Evolutionary conservation across 345 rosid species (phyloP), one percentile per base, ranked within the genome.

Genomic region (Syzygium aromaticum): DNA sequence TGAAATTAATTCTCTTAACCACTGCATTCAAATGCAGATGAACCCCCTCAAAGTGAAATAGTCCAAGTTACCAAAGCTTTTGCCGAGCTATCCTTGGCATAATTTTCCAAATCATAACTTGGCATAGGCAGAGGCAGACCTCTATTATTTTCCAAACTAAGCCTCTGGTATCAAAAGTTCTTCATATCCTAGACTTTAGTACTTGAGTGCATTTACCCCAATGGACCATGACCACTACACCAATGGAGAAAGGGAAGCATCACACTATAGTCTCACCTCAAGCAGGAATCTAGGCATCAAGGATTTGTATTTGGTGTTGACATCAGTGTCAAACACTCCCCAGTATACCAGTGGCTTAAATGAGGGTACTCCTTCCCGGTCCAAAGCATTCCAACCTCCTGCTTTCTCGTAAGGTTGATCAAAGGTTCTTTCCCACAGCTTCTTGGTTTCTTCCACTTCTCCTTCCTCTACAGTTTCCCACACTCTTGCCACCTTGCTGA

Each of bases 321-420:
- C 89, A 87, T 96, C 99, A 52, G 86, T 49, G 87, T 93, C 98
- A 0, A 95, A 94, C n/a, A 92, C 93, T 54, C 91, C 94, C 99
- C 98, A 97, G 85, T 91, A 92, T 84, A 94, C 86, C 33, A 94
- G 90, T 7, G 91, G 89, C 86, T 87, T 91, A 46, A 86, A 88
- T n/a, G 90, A 54, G 51, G 84, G 87, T 73, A 64, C 59, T 61
- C 91, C 88, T 46, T 90, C 90, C 40, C 89, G 77, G 21, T 90
- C 89, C 73, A 92, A 56, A 28, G 87, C 90, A 28, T 94, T 63
- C 52, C 89, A 90, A 27, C 95, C 96, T 53, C 99, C 98, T 80
- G 98, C 98, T 90, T 93, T 97, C 91, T 94, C 98, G 51, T 94
- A 95, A 6, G 98, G 98, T 87, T 94, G 97, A 89, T 95, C 93